Percentiles rank a stretch among this genome's conserved stretches.
Evolutionary conservation across 441 rosid species (phyloP).

Genomic region (Syzygium malaccense): DNA sequence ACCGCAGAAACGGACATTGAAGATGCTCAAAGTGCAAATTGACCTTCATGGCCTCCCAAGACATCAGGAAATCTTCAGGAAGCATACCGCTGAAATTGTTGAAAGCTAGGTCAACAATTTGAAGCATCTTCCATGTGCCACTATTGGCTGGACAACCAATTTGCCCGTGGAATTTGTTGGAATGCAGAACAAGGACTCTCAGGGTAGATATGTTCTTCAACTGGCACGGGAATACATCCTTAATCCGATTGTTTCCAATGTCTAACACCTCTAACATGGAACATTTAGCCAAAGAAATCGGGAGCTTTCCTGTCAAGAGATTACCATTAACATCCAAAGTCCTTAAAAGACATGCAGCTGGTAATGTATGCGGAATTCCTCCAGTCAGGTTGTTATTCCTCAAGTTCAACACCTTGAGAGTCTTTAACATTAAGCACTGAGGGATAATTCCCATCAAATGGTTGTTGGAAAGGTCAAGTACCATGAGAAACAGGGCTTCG

Average conservation of each 20-base stretch:
- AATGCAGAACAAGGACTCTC: neutral
- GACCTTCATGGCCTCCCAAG: neutral
- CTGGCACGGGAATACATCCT: neutral
- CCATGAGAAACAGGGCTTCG: too few species aligned
- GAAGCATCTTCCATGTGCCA: neutral
- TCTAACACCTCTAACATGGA: neutral
- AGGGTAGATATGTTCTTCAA: neutral
- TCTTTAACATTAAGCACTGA: too few species aligned
- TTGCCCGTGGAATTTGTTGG: neutral
- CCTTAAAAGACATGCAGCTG: neutral
- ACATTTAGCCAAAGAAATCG: neutral
- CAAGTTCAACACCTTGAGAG: too few species aligned
- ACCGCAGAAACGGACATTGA: neutral
- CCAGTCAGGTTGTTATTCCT: neutral
- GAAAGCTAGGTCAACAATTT: neutral
- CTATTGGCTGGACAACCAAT: neutral
- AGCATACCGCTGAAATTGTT: neutral
- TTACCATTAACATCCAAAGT: neutral
- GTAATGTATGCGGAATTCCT: neutral
- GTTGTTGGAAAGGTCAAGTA: too few species aligned
- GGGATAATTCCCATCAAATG: too few species aligned
- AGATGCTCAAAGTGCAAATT: neutral
- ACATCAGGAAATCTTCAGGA: neutral
- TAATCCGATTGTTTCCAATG: neutral
- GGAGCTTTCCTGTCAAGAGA: neutral